Conservation (phyloP, 371 early-diverging fungal genomes). For the Parasitella parasitica region DNA sequence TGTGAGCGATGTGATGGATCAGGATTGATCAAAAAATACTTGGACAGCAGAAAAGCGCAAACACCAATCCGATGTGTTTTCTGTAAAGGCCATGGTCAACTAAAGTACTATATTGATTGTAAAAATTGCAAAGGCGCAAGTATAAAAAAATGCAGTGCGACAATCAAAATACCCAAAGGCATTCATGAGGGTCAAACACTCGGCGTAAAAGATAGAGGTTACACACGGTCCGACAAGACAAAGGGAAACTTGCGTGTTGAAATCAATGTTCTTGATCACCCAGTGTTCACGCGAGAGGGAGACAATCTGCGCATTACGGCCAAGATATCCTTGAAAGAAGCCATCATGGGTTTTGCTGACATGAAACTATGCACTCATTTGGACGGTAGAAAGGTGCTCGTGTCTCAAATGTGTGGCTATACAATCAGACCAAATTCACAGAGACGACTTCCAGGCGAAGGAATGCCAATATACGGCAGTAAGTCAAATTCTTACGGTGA, state of each 20-base stretch:
- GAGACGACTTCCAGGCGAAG: background rate
- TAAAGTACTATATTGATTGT: background rate
- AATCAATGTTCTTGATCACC: conserved; percentile 47
- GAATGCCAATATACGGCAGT: conserved; percentile 9
- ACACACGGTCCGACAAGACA: background rate
- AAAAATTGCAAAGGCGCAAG: background rate
- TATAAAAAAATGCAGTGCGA: background rate
- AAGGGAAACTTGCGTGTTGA: background rate
- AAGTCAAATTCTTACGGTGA: background rate
- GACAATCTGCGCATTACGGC: conserved; percentile 74
- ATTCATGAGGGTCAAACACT: background rate
- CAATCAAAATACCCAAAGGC: background rate
- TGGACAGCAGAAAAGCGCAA: background rate
- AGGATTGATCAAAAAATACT: background rate
- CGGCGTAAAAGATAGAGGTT: background rate
- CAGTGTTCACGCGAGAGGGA: conserved; percentile 82
- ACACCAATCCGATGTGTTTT: background rate
- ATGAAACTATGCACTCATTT: conserved; percentile 60
- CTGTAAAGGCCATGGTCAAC: background rate
- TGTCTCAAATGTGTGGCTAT: background rate
- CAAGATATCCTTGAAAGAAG: conserved; percentile 74
- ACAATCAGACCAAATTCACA: background rate
- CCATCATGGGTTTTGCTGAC: conserved; percentile 72
- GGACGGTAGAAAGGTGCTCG: conserved; percentile 48
- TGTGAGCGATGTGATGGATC: background rate